Evolutionary conservation across 2,329 filamentous ascomycete species (phyloP).

Genomic region (Fusarium circinatum): DNA sequence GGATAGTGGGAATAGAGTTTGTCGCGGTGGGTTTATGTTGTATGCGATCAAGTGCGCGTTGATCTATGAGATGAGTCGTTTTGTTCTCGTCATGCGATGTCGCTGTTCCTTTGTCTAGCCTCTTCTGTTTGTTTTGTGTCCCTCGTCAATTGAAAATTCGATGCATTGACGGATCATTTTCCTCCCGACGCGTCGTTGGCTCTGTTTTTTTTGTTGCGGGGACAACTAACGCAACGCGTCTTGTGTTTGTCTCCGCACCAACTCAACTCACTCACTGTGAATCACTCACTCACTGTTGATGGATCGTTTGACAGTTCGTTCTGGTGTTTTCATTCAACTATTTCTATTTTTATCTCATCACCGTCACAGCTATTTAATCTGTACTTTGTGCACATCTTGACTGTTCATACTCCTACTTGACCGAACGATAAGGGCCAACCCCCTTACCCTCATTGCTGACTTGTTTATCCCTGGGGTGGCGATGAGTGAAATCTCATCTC

Average conservation of each 20-base stretch:
- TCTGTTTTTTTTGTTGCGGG: conserved; percentile 22
- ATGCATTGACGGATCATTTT: conserved; percentile 29
- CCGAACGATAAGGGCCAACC: neutral
- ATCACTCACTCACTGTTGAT: neutral
- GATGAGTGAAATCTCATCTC: neutral
- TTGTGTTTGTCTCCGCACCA: neutral
- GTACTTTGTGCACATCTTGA: neutral
- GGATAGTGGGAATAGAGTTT: conserved; percentile 6
- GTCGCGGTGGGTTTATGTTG: neutral
- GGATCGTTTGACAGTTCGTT: rapidly evolving
- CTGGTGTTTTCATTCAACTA: neutral
- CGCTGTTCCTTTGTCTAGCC: neutral
- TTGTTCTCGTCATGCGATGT: neutral
- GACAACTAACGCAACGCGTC: conserved; percentile 15
- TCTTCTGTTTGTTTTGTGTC: conserved; percentile 17
- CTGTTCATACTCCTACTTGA: neutral
- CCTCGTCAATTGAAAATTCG: conserved; percentile 20
- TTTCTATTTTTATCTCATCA: neutral
- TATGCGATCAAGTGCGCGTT: neutral
- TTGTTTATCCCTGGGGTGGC: conserved; percentile 2
- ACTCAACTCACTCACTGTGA: neutral
- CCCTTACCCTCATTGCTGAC: neutral
- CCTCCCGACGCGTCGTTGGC: conserved; percentile 27
- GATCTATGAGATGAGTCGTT: neutral
- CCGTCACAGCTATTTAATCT: neutral